Base-by-base conservation (phyloP, 2,329 filamentous ascomycete genomes). In the Elsinoe necatrix region DNA sequence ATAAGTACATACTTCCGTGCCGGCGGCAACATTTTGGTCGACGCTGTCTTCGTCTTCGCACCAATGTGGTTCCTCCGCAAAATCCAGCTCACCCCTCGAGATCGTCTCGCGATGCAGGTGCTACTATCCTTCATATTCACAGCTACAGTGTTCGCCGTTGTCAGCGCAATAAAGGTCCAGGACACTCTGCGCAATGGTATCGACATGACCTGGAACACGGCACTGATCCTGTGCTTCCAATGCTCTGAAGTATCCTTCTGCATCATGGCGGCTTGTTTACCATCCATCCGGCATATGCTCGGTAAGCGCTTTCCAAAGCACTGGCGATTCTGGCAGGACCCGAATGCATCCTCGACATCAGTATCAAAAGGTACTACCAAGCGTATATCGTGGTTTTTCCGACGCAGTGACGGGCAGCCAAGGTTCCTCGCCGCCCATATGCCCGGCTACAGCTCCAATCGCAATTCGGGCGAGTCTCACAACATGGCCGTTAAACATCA, bases 201-300 rank as follows among this genome's bases (percentile, higher is more conserved):
- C n/a, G 52, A 55, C 37, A 55, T 55, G 35, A 55, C 52, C 25
- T 55, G 52, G 52, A 42, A 45, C 23, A 42, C 52, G 20, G 52
- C 52, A n/a, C 12, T 42, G 29, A 35, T 55, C 6, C 20, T 42
- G 31, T 55, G 52, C 25, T 45, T 55, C 14, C 35, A 55, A 20
- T 31, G 18, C 39, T 35, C 52, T 12, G 52, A 55, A 34, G 39
- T 45, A 3, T 42, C 52, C 3, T 34, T 55, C 37, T 42, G 52
- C 52, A 55, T 55, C 35, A 55, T 55, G 52, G 52, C 52, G 4
- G 52, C 52, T 12, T 42, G 52, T 18, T 35, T 55, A 23, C 52
- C 52, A 27, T 12, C 52, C 12, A 45, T 55, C 21, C 52, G 52
- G 16, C 52, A 55, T n/a, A 45, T 55, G 35, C 52, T 55, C 9